Percentiles rank a stretch among this genome's conserved stretches.
phyloP scores from a whole-genome alignment of 495 filamentous ascomycete species.

The Penicillium lividum region DNA sequence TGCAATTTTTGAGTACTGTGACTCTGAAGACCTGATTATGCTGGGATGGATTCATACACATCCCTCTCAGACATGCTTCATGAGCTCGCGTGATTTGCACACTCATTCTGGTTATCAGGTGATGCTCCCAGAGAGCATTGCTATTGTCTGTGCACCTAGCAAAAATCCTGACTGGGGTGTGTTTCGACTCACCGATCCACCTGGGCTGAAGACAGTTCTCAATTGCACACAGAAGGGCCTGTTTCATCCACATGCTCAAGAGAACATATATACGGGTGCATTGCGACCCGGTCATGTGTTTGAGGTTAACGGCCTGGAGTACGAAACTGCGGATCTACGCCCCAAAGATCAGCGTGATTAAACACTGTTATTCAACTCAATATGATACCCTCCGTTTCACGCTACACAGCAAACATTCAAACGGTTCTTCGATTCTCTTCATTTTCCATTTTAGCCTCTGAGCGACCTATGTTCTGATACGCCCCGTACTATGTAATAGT shows the following conservation, averaged over 20 bases:
- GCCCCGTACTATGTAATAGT: neutral
- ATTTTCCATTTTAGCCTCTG: neutral
- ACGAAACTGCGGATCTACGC: constrained; percentile 77
- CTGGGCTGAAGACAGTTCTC: constrained; percentile 77
- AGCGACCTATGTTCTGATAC: neutral
- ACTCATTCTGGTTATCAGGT: constrained; percentile 92
- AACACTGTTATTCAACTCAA: constrained; percentile 15
- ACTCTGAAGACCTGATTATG: constrained; percentile 80
- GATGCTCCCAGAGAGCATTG: constrained; percentile 93
- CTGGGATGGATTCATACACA: constrained; percentile 99
- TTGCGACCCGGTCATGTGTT: constrained; percentile 81
- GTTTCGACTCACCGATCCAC: constrained; percentile 91
- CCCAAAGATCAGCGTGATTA: constrained; percentile 35
- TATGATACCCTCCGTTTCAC: constrained; percentile 6
- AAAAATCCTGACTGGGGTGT: constrained; percentile 84
- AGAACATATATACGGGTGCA: constrained; percentile 83
- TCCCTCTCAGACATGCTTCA: constrained; percentile 94
- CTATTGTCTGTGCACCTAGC: constrained; percentile 91
- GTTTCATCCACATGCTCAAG: constrained; percentile 78
- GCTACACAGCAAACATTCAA: neutral
- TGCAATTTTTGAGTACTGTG: constrained; percentile 82
- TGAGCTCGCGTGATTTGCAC: constrained; percentile 91
- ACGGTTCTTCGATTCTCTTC: too few relatives aligned
- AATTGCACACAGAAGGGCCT: constrained; percentile 71
- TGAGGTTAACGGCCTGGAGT: constrained; percentile 71